Conservation (phyloP, 1,139 yeast genomes). For the Debaryomycetaceae sp. region DNA sequence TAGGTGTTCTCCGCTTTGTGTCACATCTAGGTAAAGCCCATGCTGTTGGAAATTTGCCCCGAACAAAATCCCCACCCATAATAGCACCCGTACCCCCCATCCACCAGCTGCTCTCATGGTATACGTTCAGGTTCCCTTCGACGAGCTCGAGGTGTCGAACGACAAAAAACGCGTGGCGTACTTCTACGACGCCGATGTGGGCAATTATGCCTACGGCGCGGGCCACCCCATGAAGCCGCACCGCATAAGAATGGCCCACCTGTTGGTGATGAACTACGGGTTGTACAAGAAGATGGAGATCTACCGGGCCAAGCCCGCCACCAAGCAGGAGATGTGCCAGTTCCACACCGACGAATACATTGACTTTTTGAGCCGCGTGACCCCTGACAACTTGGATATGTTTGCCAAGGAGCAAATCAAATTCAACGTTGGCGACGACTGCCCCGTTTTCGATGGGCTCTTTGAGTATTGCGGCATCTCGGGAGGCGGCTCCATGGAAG, state of each 20-base stretch:
- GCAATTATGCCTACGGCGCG: constrained; percentile 96
- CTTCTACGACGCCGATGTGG: constrained; percentile 73
- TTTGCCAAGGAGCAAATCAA: constrained; percentile 90
- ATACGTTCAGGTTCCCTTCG: constrained; percentile 45
- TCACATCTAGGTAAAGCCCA: too few species aligned
- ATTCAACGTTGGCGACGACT: constrained; percentile 95
- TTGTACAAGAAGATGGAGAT: constrained; percentile 96
- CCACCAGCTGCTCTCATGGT: too few species aligned
- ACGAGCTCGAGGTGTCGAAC: constrained; percentile 38
- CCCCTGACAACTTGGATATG: constrained; percentile 90
- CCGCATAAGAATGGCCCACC: constrained; percentile 97
- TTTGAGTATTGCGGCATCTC: constrained; percentile 92
- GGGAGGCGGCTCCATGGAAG: constrained; percentile 97
- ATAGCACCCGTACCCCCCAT: too few species aligned
- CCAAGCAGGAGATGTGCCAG: constrained; percentile 98
- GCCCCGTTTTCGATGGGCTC: constrained; percentile 94
- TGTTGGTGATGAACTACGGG: constrained; percentile 95
- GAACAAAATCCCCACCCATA: too few species aligned
- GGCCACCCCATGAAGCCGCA: constrained; percentile 99
- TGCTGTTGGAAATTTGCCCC: too few species aligned
- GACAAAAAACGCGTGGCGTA: constrained; percentile 44
- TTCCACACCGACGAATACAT: constrained; percentile 97
- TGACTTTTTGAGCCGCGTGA: constrained; percentile 86
- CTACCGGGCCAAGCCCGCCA: constrained; percentile 94
- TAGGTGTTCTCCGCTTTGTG: too few species aligned